Evolutionary conservation across 1,284 basidiomycete species (phyloP), one percentile per base, ranked within the genome.

Genomic region (Clitocybe nebularis): DNA sequence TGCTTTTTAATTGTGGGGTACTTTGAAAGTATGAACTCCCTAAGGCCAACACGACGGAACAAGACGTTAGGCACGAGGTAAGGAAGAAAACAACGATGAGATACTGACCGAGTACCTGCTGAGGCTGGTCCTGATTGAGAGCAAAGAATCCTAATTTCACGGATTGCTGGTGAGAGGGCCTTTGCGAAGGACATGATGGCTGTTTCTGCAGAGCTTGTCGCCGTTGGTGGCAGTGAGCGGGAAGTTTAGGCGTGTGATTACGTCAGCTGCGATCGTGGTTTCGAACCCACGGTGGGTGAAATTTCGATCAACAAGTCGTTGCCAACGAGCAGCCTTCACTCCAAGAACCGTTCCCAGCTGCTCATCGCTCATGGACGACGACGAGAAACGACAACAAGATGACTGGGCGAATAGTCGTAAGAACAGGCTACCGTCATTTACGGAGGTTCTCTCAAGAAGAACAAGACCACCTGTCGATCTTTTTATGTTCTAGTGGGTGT

Each of bases 401-500:
- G 83, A 85, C 53, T 84, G 77, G 79, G 73, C 74, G 14, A 72
- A 64, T 51, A 77, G 67, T 58, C 76, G 84, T 61, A 75, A 75
- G 65, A 78, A 86, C 59, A 75, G 86, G 53, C 71, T 89, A 11
- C 86, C 85, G 8, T 81, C 86, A 8, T 86, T 93, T 53, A 81
- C 81, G 19, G 90, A 94, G 67, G 90, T 93, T 36, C 75, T 95
- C 20, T 88, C 88, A 19, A 74, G 91, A 53, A 76, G 87, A 56
- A 98, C 95, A 8, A 74, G 89, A 48, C 90, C 95, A 0, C 95
- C 95, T 7, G 92, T 98, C 30, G 95, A 99, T 72, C 75, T 98
- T 39, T 97, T 95, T 73, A 96, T 95, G 84, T 96, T 96, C 74
- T 98, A 98, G 91, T 93, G 59, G 63, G 85, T 81, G 24, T 41